Evolutionary conservation across 2,329 filamentous ascomycete species (phyloP).

Genomic region (Botrytis fabae): DNA sequence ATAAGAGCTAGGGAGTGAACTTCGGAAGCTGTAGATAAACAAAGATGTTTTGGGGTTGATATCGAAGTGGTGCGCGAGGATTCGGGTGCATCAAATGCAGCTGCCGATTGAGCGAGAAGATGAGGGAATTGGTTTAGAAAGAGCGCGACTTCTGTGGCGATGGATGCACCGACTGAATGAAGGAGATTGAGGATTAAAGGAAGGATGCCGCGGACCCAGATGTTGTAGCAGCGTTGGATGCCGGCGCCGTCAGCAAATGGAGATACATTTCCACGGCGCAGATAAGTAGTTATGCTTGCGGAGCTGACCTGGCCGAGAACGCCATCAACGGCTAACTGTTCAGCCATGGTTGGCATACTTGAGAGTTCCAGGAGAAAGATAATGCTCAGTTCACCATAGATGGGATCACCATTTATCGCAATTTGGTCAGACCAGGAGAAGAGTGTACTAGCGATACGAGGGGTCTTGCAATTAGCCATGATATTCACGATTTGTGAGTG

Average conservation of each 20-base stretch:
- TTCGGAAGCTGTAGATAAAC: conserved; percentile 72
- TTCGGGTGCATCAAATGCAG: conserved; percentile 66
- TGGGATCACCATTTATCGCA: conserved; percentile 73
- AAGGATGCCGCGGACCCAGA: conserved; percentile 87
- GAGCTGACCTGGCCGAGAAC: conserved; percentile 77
- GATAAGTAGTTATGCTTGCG: conserved; percentile 75
- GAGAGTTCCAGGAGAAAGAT: conserved; percentile 88
- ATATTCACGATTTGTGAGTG: conserved; percentile 70
- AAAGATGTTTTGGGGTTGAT: conserved; percentile 61
- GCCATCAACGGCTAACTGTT: conserved; percentile 86
- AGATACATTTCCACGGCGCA: conserved; percentile 69
- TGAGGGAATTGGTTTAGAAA: conserved; percentile 89
- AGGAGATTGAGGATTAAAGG: conserved; percentile 88
- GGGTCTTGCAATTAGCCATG: conserved; percentile 68
- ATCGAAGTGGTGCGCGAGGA: conserved; percentile 52
- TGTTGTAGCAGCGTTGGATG: conserved; percentile 73
- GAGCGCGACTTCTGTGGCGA: conserved; percentile 79
- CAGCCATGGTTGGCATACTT: conserved; percentile 75
- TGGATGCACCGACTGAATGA: conserved; percentile 73
- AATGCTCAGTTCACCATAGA: conserved; percentile 91
- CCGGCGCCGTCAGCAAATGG: conserved; percentile 74
- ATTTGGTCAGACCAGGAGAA: conserved; percentile 94
- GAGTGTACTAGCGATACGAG: conserved; percentile 79
- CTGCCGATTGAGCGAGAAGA: conserved; percentile 70
- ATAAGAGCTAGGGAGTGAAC: conserved; percentile 77